Conservation (phyloP, 768 basidiomycete genomes). For the Suillus occidentalis region DNA sequence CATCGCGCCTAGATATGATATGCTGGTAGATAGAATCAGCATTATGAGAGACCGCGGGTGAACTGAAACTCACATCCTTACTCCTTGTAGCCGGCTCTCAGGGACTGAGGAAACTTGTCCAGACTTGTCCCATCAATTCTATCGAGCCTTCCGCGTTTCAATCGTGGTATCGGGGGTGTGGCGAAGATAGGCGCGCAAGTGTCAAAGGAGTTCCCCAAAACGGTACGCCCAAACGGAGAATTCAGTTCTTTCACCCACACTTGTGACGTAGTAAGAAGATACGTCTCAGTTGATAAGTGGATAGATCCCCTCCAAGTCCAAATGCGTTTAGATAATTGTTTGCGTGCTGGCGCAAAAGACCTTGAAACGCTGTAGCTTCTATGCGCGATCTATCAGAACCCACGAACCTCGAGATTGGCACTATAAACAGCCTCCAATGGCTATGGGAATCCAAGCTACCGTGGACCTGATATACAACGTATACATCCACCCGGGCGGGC, state of each 20-base stretch:
- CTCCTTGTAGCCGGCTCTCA: not conserved
- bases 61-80: not conserved
- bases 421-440: not conserved
- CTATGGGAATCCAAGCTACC: not conserved
- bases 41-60: not conserved
- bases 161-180: not conserved
- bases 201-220: not conserved
- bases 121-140: not conserved
- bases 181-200: not conserved
- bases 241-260: conserved; percentile 1
- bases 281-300: not conserved
- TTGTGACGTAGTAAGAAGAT: not conserved
- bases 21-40: not conserved
- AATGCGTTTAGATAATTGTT: not conserved
- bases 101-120: not conserved
- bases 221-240: not conserved
- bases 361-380: not conserved
- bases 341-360: not conserved
- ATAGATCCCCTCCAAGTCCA: not conserved
- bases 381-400: not conserved
- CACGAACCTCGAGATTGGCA: not conserved
- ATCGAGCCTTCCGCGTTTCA: not conserved
- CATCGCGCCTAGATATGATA: not conserved
- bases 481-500: not conserved
- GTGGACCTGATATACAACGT: not conserved